Evolutionary conservation across 768 basidiomycete genomes (phyloP).

Genomic region (Kwoniella pini): DNA sequence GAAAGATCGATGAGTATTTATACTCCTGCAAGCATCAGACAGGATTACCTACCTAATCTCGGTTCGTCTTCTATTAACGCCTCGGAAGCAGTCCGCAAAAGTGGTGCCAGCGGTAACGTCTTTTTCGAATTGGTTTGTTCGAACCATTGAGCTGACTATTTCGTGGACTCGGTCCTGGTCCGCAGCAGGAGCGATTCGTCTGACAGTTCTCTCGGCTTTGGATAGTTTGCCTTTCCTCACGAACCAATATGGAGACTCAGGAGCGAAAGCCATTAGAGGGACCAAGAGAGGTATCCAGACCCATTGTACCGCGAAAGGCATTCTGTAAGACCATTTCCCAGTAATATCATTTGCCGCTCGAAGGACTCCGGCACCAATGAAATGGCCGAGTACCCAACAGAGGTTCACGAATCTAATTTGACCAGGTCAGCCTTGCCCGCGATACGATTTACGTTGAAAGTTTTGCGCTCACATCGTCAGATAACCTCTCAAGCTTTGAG

Average conservation of each 20-base stretch:
- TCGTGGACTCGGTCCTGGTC: constrained; percentile 16
- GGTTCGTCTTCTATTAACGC: constrained; percentile 42
- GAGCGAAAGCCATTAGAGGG: constrained; percentile 26
- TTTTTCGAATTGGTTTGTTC: constrained; percentile 41
- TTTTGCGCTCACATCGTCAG: constrained; percentile 27
- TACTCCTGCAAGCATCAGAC: too few species aligned
- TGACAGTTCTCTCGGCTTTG: constrained; percentile 28
- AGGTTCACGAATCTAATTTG: constrained; percentile 36
- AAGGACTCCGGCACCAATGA: constrained; percentile 37
- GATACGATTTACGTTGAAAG: too few species aligned
- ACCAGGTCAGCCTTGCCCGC: not conserved
- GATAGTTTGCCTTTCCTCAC: constrained; percentile 31
- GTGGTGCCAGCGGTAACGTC: constrained; percentile 26
- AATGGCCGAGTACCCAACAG: constrained; percentile 49
- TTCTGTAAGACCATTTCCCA: constrained; percentile 16
- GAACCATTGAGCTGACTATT: constrained; percentile 34
- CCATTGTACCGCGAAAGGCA: constrained; percentile 40
- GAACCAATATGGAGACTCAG: constrained; percentile 41
- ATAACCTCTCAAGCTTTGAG: constrained; percentile 40
- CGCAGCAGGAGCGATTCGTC: constrained; percentile 14
- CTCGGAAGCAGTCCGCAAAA: constrained; percentile 44
- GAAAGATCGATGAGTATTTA: too few species aligned
- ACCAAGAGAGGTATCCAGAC: constrained; percentile 39
- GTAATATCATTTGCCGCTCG: constrained; percentile 14
- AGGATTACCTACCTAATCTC: constrained; percentile 46